Evolutionary conservation across 441 rosid genomes (phyloP).

Genomic region (Melastoma candidum): DNA sequence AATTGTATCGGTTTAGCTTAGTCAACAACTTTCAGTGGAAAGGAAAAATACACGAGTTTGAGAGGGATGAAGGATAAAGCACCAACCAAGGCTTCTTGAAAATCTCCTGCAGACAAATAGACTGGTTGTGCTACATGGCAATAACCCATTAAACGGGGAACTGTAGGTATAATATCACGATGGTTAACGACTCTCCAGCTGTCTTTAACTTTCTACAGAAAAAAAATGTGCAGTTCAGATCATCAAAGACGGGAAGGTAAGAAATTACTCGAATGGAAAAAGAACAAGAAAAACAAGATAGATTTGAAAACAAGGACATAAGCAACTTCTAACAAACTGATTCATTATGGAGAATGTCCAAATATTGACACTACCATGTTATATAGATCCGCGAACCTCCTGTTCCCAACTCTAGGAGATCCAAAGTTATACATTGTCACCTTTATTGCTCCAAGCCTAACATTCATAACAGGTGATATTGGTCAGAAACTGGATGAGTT

Average conservation of each 20-base stretch:
- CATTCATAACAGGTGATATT: conserved; percentile 9
- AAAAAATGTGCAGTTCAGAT: no score
- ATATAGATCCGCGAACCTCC: conserved; percentile 72
- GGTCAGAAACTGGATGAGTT: background rate
- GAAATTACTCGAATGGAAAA: no score
- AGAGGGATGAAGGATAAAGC: background rate
- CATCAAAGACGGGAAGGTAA: no score
- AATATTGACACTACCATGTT: conserved; percentile 46
- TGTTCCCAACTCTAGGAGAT: conserved; percentile 96
- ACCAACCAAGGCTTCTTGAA: conserved; percentile 55
- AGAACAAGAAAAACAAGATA: no score
- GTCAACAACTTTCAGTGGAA: background rate
- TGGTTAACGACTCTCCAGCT: conserved; percentile 97
- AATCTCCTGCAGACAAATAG: conserved; percentile 65
- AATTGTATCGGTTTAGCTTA: no score
- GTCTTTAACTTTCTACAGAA: conserved; percentile 74
- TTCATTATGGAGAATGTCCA: no score
- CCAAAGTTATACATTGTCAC: conserved; percentile 95
- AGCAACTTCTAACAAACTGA: no score
- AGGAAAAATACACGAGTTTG: background rate
- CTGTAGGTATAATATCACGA: conserved; percentile 92
- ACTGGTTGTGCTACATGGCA: conserved; percentile 94
- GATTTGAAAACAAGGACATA: no score
- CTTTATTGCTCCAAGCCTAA: conserved; percentile 57
- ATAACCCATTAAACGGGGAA: conserved; percentile 95